phyloP scores from a whole-genome alignment of 352 stramenopile species.

The Phytophthora meadii region DNA sequence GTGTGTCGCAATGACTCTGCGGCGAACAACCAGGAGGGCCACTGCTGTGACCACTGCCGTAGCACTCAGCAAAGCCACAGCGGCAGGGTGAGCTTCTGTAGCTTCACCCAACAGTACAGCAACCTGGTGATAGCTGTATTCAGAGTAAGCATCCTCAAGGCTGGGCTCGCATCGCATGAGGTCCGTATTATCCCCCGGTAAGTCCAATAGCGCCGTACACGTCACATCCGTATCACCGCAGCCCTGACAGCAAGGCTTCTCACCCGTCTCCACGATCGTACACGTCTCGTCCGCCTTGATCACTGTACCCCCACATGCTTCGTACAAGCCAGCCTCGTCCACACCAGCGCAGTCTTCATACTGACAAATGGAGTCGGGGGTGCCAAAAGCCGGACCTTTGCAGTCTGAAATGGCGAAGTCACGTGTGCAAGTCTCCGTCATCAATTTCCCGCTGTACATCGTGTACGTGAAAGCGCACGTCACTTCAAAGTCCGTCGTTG shows the following conservation, averaged over 20 bases:
- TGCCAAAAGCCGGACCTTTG: constrained; percentile 58
- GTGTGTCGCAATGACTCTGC: constrained; percentile 17
- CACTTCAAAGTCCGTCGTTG: constrained; percentile 53
- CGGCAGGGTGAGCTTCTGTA: constrained; percentile 35
- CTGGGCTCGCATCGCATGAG: constrained; percentile 53
- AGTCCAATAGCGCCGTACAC: constrained; percentile 54
- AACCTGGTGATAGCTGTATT: constrained; percentile 20
- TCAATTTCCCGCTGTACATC: constrained; percentile 20
- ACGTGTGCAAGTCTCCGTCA: constrained; percentile 42
- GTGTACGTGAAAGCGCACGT: constrained; percentile 66
- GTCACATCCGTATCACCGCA: constrained; percentile 36
- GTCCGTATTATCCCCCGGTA: constrained; percentile 48
- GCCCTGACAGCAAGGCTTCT: constrained; percentile 54
- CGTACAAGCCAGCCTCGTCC: constrained; percentile 42
- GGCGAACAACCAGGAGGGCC: constrained; percentile 60
- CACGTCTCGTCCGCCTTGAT: constrained; percentile 27
- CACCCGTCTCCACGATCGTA: constrained; percentile 34
- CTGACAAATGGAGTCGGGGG: constrained; percentile 43
- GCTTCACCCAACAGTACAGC: constrained; percentile 34
- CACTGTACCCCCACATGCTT: constrained; percentile 53
- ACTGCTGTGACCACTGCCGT: constrained; percentile 58
- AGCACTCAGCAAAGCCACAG: constrained; percentile 39
- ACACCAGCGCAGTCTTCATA: constrained; percentile 46
- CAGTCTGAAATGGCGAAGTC: constrained; percentile 69
- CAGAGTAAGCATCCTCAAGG: constrained; percentile 22